Evolutionary conservation across 208 protist species (phyloP).

Genomic region (Trypanosoma caninum): DNA sequence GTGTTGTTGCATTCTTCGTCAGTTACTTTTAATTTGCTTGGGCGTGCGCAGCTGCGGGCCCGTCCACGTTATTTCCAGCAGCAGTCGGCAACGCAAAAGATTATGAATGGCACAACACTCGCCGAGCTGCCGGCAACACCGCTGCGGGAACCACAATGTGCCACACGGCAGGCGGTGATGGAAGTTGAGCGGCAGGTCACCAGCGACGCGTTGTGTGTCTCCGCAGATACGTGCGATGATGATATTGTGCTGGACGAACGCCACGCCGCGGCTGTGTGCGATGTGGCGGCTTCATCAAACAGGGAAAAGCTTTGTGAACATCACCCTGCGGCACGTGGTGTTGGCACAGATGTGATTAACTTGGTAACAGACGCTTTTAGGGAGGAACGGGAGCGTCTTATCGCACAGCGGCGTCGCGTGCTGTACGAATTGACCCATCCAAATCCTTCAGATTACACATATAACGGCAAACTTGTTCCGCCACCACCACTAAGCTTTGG

Average conservation of each 20-base stretch:
- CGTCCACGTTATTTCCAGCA: slow-evolving; percentile 25
- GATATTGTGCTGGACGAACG: slow-evolving; percentile 27
- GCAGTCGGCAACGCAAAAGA: slow-evolving; percentile 22
- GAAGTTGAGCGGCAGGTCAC: slow-evolving; percentile 2
- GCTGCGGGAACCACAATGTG: not conserved
- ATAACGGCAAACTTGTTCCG: slow-evolving; percentile 80
- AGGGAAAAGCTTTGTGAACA: slow-evolving; percentile 15
- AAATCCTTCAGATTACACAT: slow-evolving; percentile 79
- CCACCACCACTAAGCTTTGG: slow-evolving; percentile 87
- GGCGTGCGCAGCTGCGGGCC: slow-evolving; percentile 22
- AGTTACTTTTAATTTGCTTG: slow-evolving; percentile 16
- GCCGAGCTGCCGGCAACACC: slow-evolving; percentile 2
- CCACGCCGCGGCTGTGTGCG: slow-evolving; percentile 5
- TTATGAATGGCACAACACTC: slow-evolving; percentile 22
- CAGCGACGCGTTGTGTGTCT: slow-evolving; percentile 7
- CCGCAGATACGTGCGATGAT: slow-evolving; percentile 11
- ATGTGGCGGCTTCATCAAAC: slow-evolving; percentile 12
- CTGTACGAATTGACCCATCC: slow-evolving; percentile 87
- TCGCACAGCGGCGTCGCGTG: slow-evolving; percentile 55
- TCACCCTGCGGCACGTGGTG: slow-evolving; percentile 57
- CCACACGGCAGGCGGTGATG: slow-evolving; percentile 16
- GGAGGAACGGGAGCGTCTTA: slow-evolving; percentile 52
- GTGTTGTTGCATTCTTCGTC: slow-evolving; percentile 6
- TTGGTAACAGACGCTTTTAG: slow-evolving; percentile 84
- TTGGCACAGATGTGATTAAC: slow-evolving; percentile 76